Evolutionary conservation across 2,329 filamentous ascomycete species (phyloP).

Genomic region (Beauveria medogensis): DNA sequence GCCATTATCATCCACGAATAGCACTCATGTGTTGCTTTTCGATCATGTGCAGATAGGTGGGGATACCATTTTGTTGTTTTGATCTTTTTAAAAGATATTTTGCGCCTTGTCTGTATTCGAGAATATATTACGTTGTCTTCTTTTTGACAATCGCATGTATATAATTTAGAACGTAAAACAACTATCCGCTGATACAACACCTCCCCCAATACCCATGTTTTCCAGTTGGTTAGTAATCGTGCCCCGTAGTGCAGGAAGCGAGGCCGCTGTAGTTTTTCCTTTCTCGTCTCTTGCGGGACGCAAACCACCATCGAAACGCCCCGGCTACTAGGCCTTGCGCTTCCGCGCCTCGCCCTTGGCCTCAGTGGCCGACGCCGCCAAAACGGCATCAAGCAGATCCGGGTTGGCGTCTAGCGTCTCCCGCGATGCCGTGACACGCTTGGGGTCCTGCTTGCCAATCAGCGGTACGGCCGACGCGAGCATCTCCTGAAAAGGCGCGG

Average conservation of each 20-base stretch:
- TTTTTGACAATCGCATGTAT: not conserved
- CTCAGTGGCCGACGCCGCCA: conserved; percentile 30
- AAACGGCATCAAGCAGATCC: conserved; percentile 41
- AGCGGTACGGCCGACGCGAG: conserved; percentile 59
- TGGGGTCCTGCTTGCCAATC: conserved; percentile 59
- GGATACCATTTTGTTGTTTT: conserved; percentile 1
- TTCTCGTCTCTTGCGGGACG: not conserved
- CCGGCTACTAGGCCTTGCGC: conserved; percentile 34
- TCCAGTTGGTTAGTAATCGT: not conserved
- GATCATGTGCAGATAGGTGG: not conserved
- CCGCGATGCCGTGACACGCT: conserved; percentile 36
- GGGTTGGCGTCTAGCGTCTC: conserved; percentile 32
- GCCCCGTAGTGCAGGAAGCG: not conserved
- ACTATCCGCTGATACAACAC: not conserved
- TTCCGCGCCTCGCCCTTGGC: conserved; percentile 33
- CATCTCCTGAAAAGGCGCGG: conserved; percentile 69
- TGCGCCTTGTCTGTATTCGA: not conserved
- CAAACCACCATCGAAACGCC: no score
- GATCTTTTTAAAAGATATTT: not conserved
- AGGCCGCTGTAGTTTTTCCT: not conserved
- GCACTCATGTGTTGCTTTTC: not conserved
- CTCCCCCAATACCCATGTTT: not conserved
- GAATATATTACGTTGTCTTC: not conserved
- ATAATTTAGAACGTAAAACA: not conserved
- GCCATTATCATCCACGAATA: not conserved